Percentiles rank a stretch among this genome's conserved stretches.
Conservation (phyloP, 2,329 filamentous ascomycete species). For the Xylariaceae sp. region DNA sequence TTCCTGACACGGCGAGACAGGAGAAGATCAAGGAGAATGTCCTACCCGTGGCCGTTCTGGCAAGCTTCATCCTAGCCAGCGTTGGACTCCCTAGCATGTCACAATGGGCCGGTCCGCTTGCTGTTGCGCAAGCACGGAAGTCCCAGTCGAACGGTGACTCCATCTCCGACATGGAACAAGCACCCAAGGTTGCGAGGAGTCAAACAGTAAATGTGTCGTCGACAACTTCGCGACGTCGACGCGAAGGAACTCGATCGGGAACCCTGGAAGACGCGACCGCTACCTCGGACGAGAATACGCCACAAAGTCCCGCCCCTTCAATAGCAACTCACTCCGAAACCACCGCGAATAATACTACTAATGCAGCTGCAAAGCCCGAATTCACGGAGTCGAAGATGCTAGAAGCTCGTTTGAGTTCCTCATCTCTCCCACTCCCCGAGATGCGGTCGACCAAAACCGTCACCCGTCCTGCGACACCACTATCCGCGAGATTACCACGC, state of each 20-base stretch:
- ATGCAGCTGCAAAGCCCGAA: conserved; percentile 37
- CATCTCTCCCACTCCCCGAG: conserved; percentile 62
- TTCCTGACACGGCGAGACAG: conserved; percentile 60
- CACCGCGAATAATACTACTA: conserved; percentile 1
- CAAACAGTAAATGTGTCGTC: conserved; percentile 57
- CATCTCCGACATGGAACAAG: conserved; percentile 51
- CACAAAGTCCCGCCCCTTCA: conserved; percentile 13
- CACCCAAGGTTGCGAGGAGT: conserved; percentile 55
- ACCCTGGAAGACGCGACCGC: conserved; percentile 39
- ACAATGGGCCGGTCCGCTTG: conserved; percentile 73
- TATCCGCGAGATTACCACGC: conserved; percentile 49
- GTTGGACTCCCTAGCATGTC: conserved; percentile 70
- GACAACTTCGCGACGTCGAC: conserved; percentile 45
- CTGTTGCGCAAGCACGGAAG: conserved; percentile 75
- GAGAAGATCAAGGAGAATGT: conserved; percentile 80
- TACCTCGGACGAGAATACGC: conserved; percentile 14
- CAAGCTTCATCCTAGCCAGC: conserved; percentile 73
- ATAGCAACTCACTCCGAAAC: conserved; percentile 13
- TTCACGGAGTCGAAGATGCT: conserved; percentile 49
- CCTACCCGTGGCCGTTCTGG: conserved; percentile 72
- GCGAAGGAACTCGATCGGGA: conserved; percentile 43
- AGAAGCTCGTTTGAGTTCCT: conserved; percentile 61
- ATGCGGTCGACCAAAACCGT: conserved; percentile 47
- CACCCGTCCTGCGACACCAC: conserved; percentile 53
- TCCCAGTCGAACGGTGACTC: conserved; percentile 59